Evolutionary conservation across 495 filamentous ascomycete species (phyloP), one percentile per base, ranked within the genome.

Genomic region (Penicillium maclennaniae): DNA sequence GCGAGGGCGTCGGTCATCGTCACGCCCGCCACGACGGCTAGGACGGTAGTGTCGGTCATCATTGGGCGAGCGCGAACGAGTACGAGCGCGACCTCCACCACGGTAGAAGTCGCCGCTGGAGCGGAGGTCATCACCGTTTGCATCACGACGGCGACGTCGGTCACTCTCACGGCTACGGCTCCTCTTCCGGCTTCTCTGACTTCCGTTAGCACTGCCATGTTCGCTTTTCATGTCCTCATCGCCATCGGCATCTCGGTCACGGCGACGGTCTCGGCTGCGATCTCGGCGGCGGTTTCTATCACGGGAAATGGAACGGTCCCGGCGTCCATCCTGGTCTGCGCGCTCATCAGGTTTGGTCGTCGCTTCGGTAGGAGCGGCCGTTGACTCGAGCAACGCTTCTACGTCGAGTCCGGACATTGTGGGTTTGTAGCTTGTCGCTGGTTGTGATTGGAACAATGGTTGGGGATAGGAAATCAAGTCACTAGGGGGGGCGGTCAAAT

Each of bases 351-450:
- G 67, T 47, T 74, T 75, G 49, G 73, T 65, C 43, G 79, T 67
- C 39, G 82, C 73, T 58, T 83, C 83, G 43, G 71, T 56, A 34
- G 73, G 74, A 58, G 80, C 85, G 38, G 91, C 91, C 59, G 91
- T 91, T 31, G 88, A 89, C 74, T 96, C 92, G 62, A 96, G 82
- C 54, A 96, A 85, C 62, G 91, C 91, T 81, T 96, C 91, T 61
- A 96, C 89, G 69, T 95, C 89, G 66, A 95, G 79, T 72, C 86
- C 87, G 68, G 91, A 92, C 91, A 96, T 96, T 44, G 61, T 75
- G 60, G 51, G 49, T 6, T 31, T 9, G 17, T 5, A 43, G 46
- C 20, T 47, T 54, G 54, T 45, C 26, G 43, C 53, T 51, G 51
- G 27, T 43, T 49, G 56, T 56, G 54, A 59, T 62, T 61, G 45